Conservation (phyloP, 768 basidiomycete genomes). For the Russula sp. region DNA sequence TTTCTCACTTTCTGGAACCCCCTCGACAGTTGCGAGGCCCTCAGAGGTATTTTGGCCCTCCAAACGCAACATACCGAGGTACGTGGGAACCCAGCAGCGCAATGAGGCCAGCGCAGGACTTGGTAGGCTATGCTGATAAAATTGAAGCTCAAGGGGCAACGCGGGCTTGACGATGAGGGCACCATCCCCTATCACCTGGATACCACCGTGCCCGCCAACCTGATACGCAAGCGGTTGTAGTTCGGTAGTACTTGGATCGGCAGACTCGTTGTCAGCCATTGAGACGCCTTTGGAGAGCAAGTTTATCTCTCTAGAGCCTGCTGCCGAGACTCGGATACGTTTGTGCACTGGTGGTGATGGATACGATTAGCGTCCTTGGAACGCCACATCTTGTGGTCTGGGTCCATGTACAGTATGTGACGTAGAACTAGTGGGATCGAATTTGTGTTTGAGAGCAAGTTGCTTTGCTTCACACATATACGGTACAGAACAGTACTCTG, state of each 20-base stretch:
- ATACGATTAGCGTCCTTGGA: background rate
- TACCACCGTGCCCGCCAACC: constrained; percentile 76
- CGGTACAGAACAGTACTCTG: no score
- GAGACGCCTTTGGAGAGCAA: background rate
- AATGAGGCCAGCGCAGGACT: constrained; percentile 38
- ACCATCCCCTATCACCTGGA: constrained; percentile 63
- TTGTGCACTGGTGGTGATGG: background rate
- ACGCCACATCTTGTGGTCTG: no score
- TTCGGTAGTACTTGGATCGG: background rate
- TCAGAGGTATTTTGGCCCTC: constrained; percentile 40
- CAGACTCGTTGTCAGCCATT: constrained; percentile 1
- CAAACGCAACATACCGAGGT: constrained; percentile 70
- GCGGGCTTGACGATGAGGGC: constrained; percentile 79
- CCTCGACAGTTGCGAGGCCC: constrained; percentile 20
- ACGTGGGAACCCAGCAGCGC: constrained; percentile 60
- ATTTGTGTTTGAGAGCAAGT: no score
- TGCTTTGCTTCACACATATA: no score
- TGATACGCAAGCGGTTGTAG: constrained; percentile 42
- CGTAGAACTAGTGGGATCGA: no score
- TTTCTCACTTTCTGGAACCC: constrained; percentile 31
- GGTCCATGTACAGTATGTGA: no score
- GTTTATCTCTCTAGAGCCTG: background rate
- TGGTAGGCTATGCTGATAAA: constrained; percentile 54
- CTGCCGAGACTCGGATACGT: background rate
- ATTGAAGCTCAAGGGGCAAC: constrained; percentile 53